Conservation (phyloP, 148 eudicot genomes). For the Rhododendron simsii region DNA sequence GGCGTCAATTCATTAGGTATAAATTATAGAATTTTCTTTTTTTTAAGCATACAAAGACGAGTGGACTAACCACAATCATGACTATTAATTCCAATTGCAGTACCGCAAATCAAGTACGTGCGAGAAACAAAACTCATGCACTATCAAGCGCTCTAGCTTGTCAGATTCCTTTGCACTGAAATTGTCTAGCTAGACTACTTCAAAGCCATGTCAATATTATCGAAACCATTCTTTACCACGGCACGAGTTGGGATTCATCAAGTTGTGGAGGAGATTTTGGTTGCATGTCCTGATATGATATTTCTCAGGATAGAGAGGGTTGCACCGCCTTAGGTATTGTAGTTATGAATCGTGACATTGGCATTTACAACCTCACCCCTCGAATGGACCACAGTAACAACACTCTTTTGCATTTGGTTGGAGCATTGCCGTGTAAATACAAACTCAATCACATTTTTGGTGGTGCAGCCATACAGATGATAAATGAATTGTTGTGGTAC, state of each 20-base stretch:
- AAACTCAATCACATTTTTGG: slow-evolving; percentile 12
- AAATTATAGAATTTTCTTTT: neutral
- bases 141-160: slow-evolving; percentile 6
- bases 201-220: neutral
- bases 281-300: slow-evolving; percentile 9
- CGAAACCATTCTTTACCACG: neutral
- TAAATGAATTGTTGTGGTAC: slow-evolving; percentile 20
- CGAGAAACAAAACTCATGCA: slow-evolving; percentile 14
- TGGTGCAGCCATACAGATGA: slow-evolving; percentile 18
- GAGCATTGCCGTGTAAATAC: slow-evolving; percentile 4
- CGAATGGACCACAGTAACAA: neutral
- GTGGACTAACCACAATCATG: neutral
- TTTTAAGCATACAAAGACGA: neutral
- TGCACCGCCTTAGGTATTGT: slow-evolving; percentile 6
- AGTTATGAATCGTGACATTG: neutral
- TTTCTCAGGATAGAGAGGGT: neutral
- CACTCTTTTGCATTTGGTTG: slow-evolving; percentile 4
- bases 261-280: slow-evolving; percentile 18
- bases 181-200: neutral
- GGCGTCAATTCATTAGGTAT: neutral
- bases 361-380: neutral
- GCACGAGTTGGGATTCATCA: slow-evolving; percentile 12
- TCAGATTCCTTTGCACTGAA: slow-evolving; percentile 15
- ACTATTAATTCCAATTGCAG: neutral
- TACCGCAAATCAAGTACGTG: neutral